phyloP scores from a whole-genome alignment of 345 rosid species.

The Noccaea caerulescens region DNA sequence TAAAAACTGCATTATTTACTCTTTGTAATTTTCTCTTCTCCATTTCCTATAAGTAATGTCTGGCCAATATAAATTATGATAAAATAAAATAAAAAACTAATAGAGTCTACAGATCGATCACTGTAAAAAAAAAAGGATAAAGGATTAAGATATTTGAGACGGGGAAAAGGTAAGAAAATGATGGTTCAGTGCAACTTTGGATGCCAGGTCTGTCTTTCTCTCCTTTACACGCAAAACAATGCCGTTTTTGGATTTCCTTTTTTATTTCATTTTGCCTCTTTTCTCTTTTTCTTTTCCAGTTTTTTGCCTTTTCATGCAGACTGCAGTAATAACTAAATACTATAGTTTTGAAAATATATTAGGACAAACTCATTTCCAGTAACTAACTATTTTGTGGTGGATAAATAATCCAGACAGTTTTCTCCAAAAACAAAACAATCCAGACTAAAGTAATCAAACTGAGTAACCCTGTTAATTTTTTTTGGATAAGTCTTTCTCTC shows the following conservation, averaged over 20 bases:
- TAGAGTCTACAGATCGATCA: neutral
- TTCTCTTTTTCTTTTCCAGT: conserved; percentile 33
- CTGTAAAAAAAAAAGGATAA: neutral
- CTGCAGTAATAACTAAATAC: neutral
- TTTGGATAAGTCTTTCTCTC: no score
- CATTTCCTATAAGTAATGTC: neutral
- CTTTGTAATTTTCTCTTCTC: neutral
- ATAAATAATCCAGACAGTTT: neutral
- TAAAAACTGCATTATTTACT: neutral
- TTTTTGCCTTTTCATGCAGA: conserved; percentile 25
- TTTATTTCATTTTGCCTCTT: conserved; percentile 19
- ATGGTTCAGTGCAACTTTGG: conserved; percentile 35
- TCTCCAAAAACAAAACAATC: neutral
- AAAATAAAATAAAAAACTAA: neutral
- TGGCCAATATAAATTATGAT: no score
- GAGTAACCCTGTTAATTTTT: neutral
- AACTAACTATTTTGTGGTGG: neutral
- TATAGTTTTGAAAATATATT: neutral
- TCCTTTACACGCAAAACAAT: conserved; percentile 43
- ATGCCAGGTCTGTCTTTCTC: conserved; percentile 40
- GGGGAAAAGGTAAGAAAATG: conserved; percentile 22
- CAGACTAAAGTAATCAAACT: neutral
- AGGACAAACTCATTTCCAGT: neutral
- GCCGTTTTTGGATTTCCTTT: conserved; percentile 35
- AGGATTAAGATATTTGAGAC: conserved; percentile 1